Evolutionary conservation across 805 yeast genomes (phyloP).

Genomic region (Barnettozyma siamensis): DNA sequence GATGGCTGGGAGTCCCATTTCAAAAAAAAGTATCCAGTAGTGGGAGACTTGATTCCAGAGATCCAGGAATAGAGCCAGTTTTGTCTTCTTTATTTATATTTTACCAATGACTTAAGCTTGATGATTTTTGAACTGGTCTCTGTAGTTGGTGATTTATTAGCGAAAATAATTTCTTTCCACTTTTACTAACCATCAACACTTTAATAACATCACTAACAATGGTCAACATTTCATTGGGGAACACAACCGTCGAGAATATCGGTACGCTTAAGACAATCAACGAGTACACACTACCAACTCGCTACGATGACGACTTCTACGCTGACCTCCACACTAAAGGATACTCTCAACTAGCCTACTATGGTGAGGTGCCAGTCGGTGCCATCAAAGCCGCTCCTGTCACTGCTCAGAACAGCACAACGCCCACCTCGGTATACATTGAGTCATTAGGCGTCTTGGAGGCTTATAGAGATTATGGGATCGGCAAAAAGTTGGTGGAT

Average conservation of each 20-base stretch:
- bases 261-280: conserved; percentile 56
- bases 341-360: conserved; percentile 42
- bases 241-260: conserved; percentile 52
- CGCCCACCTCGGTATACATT: conserved; percentile 53
- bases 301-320: conserved; percentile 49
- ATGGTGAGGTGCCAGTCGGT: conserved; percentile 75
- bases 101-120: not conserved
- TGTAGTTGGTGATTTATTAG: too few species aligned
- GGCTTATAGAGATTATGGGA: conserved; percentile 54
- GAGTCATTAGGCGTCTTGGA: conserved; percentile 64
- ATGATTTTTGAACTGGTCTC: too few species aligned
- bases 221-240: conserved; percentile 43
- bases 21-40: conserved; percentile 69
- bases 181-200: not conserved
- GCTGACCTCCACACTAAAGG: conserved; percentile 42
- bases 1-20: conserved; percentile 85
- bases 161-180: too few species aligned
- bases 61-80: not conserved
- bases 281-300: conserved; percentile 42
- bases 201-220: conserved; percentile 11
- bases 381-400: conserved; percentile 54
- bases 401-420: conserved; percentile 37
- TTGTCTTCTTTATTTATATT: not conserved
- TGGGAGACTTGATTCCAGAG: conserved; percentile 61
- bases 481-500: conserved; percentile 54